Conservation (phyloP, 495 filamentous ascomycete genomes). For the Podospora australis region DNA sequence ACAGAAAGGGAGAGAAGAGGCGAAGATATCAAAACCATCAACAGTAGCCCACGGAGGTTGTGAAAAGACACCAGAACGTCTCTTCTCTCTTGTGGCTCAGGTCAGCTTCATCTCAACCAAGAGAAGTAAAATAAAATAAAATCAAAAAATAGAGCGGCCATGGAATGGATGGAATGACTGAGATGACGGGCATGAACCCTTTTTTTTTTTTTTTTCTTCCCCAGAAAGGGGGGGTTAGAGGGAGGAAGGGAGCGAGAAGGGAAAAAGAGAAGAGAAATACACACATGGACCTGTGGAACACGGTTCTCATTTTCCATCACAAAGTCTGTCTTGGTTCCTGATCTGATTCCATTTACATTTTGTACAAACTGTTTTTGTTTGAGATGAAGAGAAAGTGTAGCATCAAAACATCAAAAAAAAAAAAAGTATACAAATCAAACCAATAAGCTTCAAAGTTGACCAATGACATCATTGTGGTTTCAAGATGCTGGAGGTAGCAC, state of each 20-base stretch:
- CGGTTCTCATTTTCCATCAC: background rate
- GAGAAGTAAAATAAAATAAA: background rate
- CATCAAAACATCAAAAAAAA: background rate
- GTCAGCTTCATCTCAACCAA: too few species aligned
- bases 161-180: slow-evolving; percentile 1
- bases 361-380: background rate
- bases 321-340: background rate
- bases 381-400: background rate
- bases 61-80: too few species aligned
- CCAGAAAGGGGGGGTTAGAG: background rate
- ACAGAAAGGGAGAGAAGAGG: too few species aligned
- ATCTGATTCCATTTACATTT: background rate
- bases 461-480: background rate
- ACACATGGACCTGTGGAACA: background rate
- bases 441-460: background rate
- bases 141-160: background rate
- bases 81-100: too few species aligned
- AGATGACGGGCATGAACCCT: slow-evolving; percentile 1
- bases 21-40: too few species aligned
- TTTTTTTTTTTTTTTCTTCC: background rate
- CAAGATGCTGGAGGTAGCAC: too few species aligned
- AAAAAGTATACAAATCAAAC: background rate
- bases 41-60: too few species aligned
- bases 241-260: background rate
- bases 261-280: background rate